Evolutionary conservation across 345 rosid genomes (phyloP), one percentile per base, ranked within the genome.

Genomic region (Linum lewisii): DNA sequence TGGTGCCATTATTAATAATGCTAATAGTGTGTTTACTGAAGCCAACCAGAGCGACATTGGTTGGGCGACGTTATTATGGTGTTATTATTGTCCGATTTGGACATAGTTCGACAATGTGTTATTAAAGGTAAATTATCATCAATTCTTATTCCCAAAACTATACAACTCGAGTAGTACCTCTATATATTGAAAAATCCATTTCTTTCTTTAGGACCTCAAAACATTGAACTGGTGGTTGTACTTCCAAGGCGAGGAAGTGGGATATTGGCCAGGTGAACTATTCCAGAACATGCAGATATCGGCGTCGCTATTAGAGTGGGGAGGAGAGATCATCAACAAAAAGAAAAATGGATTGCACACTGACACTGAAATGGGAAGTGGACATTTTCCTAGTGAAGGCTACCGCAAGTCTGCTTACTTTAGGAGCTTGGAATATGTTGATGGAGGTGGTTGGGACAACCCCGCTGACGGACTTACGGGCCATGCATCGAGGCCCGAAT

Each of bases 351-450:
- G 59, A 1, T 50, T 45, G 13, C 69, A 66, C 58, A 66, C 69
- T 2, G 32, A 57, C 1, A 58, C 69, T 16, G 52, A 66, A 21
- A 66, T 66, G 69, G 69, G 69, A 14, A 66, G 59, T 19, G 63
- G 69, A 6, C 69, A 66, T 38, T 59, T 66, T 22, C 51, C 64
- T 4, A 2, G 4, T 1, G 59, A 66, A 59, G 69, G 69, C 1
- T 66, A 3, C 23, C 57, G 63, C 8, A 66, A 59, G 42, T 63
- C 69, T 0, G 50, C 63, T 5, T 45, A n/a, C 22, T 24, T 66
- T 20, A 3, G 20, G 1, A 15, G 51, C 19, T 11, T 66, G 18
- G 24, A 24, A 18, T 58, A 58, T 25, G n/a, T 66, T 18, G 51
- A 51, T 32, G 45, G 15, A 14, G 7, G 51, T 36, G 1, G 6